Evolutionary conservation across 2,329 filamentous ascomycete species (phyloP).

Genomic region (Ustulina deusta): DNA sequence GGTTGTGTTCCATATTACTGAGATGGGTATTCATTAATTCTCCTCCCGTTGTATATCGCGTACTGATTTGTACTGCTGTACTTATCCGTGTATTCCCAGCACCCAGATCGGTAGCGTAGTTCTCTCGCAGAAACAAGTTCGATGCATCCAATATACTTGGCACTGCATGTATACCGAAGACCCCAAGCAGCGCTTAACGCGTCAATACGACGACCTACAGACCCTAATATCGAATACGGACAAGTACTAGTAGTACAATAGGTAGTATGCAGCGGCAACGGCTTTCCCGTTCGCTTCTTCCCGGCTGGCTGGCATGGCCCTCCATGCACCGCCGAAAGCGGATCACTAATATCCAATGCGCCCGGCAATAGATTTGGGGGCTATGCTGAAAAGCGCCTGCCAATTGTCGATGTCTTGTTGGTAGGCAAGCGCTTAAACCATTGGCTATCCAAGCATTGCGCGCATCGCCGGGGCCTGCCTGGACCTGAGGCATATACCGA

Average conservation of each 20-base stretch:
- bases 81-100: no score
- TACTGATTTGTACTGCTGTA: background rate
- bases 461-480: conserved; percentile 6
- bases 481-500: conserved; percentile 14
- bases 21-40: background rate
- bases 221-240: background rate
- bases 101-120: no score
- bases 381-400: conserved; percentile 23
- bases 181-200: no score
- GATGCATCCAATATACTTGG: conserved; percentile 2
- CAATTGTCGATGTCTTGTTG: background rate
- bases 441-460: background rate
- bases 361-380: conserved; percentile 26
- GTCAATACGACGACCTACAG: background rate
- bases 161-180: background rate
- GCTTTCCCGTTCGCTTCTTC: background rate
- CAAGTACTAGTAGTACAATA: background rate
- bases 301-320: no score
- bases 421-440: conserved; percentile 19
- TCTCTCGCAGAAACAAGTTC: background rate
- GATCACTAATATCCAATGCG: conserved; percentile 13
- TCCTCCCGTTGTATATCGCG: background rate
- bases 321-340: background rate
- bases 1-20: background rate
- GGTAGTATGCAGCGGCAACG: background rate